These are phyloP conservation scores for Chenopodium formosanum DNA, from an alignment of 148 eudicot genomes.

Conservation along the genomic window DNA sequence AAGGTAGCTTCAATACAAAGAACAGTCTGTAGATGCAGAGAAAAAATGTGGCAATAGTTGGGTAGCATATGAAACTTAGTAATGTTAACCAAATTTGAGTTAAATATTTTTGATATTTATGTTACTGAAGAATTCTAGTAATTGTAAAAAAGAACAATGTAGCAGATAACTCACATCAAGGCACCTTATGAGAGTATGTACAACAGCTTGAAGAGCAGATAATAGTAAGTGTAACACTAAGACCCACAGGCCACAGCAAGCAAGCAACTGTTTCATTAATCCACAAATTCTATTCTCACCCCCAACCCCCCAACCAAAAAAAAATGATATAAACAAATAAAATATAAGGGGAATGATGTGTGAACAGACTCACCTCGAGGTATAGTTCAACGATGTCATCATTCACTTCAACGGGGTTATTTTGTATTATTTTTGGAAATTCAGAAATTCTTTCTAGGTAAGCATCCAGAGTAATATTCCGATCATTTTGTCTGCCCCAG, in stretches of 20 bases:
- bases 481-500: conserved; percentile 39
- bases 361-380: conserved; percentile 61
- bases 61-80: neutral
- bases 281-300: neutral
- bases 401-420: conserved; percentile 62
- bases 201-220: neutral
- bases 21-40: neutral
- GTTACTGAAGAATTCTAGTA: neutral
- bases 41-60: neutral
- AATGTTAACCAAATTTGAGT: neutral
- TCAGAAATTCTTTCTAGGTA: conserved; percentile 58
- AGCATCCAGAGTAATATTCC: conserved; percentile 39
- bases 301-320: neutral
- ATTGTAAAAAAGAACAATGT: neutral
- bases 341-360: too few species aligned
- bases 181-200: neutral
- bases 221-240: neutral
- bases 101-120: neutral
- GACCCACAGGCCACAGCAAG: too few species aligned
- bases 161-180: neutral
- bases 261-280: neutral
- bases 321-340: too few species aligned
- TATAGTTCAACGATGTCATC: conserved; percentile 80
- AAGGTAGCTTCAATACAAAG: neutral
- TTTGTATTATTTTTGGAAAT: conserved; percentile 55